phyloP scores from a whole-genome alignment of 306 rosid species.

The Prunus mongolica region DNA sequence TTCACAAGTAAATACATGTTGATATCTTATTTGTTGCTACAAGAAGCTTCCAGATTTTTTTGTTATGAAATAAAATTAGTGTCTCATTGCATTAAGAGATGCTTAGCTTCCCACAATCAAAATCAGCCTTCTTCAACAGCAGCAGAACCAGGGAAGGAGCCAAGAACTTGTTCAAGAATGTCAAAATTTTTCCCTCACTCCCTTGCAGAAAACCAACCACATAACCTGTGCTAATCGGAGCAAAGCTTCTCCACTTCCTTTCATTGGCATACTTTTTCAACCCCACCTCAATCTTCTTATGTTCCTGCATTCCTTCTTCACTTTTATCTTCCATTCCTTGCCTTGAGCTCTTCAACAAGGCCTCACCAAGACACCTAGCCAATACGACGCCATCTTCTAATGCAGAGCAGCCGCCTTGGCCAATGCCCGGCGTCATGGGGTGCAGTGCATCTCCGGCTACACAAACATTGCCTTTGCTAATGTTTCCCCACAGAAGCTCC shows the following conservation, averaged over 20 bases:
- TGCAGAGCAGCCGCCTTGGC: slow-evolving; percentile 63
- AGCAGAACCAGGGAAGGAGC: slow-evolving; percentile 22
- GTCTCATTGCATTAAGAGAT: not conserved
- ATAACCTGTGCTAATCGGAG: slow-evolving; percentile 27
- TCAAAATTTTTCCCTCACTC: slow-evolving; percentile 25
- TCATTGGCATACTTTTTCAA: slow-evolving; percentile 31
- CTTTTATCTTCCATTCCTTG: not conserved
- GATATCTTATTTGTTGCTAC: not conserved
- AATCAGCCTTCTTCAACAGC: slow-evolving; percentile 30
- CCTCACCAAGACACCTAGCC: slow-evolving; percentile 26
- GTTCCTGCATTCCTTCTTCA: not conserved
- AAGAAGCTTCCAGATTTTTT: no score
- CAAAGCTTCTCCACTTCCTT: slow-evolving; percentile 56
- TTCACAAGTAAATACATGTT: no score
- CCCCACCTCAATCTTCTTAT: slow-evolving; percentile 20
- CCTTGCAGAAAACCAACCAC: slow-evolving; percentile 36
- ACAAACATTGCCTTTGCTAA: slow-evolving; percentile 44
- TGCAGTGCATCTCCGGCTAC: slow-evolving; percentile 71
- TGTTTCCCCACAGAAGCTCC: slow-evolving; percentile 43
- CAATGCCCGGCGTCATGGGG: slow-evolving; percentile 64
- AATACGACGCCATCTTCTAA: slow-evolving; percentile 56
- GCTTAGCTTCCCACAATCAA: slow-evolving; percentile 47
- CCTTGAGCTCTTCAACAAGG: not conserved
- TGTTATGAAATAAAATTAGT: not conserved
- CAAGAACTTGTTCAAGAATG: slow-evolving; percentile 28